Evolutionary conservation across 805 yeast species (phyloP), one percentile per base, ranked within the genome.

Genomic region (Kluyveromyces nonfermentans): DNA sequence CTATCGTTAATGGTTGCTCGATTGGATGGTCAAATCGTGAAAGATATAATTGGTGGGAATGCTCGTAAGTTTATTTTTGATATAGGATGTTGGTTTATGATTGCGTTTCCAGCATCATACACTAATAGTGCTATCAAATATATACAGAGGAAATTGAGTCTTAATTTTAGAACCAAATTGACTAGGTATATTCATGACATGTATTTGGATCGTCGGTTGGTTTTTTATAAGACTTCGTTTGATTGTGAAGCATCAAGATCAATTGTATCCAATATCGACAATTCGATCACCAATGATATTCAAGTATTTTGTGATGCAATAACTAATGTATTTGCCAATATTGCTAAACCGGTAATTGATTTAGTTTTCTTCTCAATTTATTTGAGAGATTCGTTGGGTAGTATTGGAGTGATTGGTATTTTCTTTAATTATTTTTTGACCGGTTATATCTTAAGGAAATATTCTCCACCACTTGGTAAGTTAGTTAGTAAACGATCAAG

Each of bases 271-370:
- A 86, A 86, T 51, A 82, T 86, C 46, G 96, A 88, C 56, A 68
- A 67, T 55, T 87, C 83, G 53, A 82, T 89, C 46, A 82, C 96
- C 1, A 83, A 84, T 46, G 97, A 89, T 63, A 75, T 89, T 32
- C 73, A 83, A 20, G 77, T 80, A 57, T 89, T 89, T 63, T 77
- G 88, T 56, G 85, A 79, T 54, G 78, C 94, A 0, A 76, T 87
- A 21, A 82, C 95, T 37, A 78, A 89, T 0, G 73, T 89, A 39
- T 88, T 87, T 60, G 84, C 96, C 10, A 83, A 80, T 56, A 77
- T 89, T 66, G 97, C 96, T 36, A 89, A 89, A 63, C 97, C 97
- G 21, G 74, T 84, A 40, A 82, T 87, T 47, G 97, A 89, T 62
- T 68, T 89, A 55, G 73, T 85, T 14, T 81, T 89, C 57, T 89